Evolutionary conservation across 495 filamentous ascomycete genomes (phyloP), one percentile per base, ranked within the genome.

Genomic region (Hyphodiscus hymeniophilus): DNA sequence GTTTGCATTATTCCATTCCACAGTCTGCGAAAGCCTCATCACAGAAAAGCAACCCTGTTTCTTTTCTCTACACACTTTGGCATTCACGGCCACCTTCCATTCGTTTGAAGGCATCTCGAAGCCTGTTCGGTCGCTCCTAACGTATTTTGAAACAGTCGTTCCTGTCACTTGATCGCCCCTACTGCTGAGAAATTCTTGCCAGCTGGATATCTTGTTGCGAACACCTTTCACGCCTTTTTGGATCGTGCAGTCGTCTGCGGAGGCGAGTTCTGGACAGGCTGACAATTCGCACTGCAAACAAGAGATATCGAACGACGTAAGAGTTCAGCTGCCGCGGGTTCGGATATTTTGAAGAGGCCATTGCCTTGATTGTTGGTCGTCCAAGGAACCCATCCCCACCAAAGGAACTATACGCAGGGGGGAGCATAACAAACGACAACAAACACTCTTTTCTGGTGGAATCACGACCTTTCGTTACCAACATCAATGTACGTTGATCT

Each of bases 331-430:
- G 7, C n/a, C n/a, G n/a, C n/a, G n/a, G n/a, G n/a, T 15, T 17
- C n/a, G 38, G 44, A 13, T 17, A 33, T 49, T 33, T 39, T n/a
- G 16, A 44, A 48, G 45, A 38, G 40, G 41, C 41, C 46, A 47
- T 5, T 47, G 52, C 35, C 32, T 49, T 45, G 43, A 45, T 44
- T 53, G 17, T 33, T 51, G 41, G 56, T 58, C 47, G 56, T 26
- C 51, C 51, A 52, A 58, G 56, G 51, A 58, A 58, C 56, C 17
- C 18, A 30, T 42, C 48, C 56, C 48, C 48, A 44, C 56, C 48
- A 45, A 35, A 23, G 10, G 17, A 18, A 8, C 26, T 32, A 33
- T 51, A 35, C 16, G n/a, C 48, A 45, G 40, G 55, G 50, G 45
- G n/a, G 33, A 49, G 32, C 18, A 35, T 30, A 47, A 26, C n/a